Evolutionary conservation across 306 rosid genomes (phyloP).

Genomic region (Vigna angularis): DNA sequence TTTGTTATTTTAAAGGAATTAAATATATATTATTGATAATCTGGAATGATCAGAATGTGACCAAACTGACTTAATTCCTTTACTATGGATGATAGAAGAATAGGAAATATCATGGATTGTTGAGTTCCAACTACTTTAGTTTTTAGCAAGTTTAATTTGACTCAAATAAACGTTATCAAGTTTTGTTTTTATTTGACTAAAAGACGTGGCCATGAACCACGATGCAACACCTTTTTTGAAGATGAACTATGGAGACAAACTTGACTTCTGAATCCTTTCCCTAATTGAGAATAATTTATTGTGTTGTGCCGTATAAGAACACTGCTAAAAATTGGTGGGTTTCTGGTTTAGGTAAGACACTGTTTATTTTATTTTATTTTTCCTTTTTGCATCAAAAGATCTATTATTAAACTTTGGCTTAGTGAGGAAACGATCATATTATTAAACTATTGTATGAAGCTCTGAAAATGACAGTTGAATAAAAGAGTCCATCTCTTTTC

Average conservation of each 20-base stretch:
- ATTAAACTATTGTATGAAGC: neutral
- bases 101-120: neutral
- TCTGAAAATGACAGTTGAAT: neutral
- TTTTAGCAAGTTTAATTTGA: neutral
- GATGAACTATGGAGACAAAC: neutral
- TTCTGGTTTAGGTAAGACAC: neutral
- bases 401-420: neutral
- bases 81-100: neutral
- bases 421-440: neutral
- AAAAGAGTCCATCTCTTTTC: neutral
- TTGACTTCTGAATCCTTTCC: neutral
- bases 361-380: neutral
- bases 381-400: neutral
- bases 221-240: neutral
- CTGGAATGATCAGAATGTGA: neutral
- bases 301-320: neutral
- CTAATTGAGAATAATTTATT: constrained; percentile 3
- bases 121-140: neutral
- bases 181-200: neutral
- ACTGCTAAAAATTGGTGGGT: neutral
- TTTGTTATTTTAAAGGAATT: neutral
- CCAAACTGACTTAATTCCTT: neutral
- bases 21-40: neutral
- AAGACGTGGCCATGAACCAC: neutral
- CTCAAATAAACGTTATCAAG: neutral